Evolutionary conservation across 164 flowering plant species (phyloP).

Genomic region (Macadamia tetraphylla): DNA sequence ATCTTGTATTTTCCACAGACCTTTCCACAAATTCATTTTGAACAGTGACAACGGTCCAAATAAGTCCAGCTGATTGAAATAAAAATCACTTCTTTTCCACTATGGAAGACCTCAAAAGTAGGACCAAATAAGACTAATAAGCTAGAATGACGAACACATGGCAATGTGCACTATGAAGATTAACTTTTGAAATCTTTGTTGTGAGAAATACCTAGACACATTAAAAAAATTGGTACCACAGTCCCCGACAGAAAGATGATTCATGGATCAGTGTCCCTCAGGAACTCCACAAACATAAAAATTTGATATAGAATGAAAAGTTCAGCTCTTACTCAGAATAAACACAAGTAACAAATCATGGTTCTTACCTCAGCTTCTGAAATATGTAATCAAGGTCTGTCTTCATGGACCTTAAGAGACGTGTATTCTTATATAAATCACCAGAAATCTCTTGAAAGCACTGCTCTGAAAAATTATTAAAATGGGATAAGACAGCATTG

Average conservation of each 20-base stretch:
- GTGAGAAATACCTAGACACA: background rate
- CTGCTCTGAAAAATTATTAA: conserved; percentile 75
- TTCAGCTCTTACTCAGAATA: background rate
- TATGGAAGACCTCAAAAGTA: too few species aligned
- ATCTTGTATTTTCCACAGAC: too few species aligned
- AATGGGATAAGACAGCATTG: conserved; percentile 92
- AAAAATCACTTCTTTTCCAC: too few species aligned
- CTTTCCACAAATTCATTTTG: too few species aligned
- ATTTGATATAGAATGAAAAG: background rate
- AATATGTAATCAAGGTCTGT: conserved; percentile 87
- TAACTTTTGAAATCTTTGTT: background rate
- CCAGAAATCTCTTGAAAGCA: conserved; percentile 65
- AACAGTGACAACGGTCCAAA: too few species aligned
- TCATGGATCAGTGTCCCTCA: background rate
- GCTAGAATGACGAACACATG: too few species aligned
- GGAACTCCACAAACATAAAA: too few species aligned
- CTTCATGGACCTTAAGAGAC: conserved; percentile 78
- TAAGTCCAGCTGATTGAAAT: too few species aligned
- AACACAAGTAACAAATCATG: background rate
- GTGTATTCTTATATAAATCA: conserved; percentile 63
- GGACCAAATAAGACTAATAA: too few species aligned
- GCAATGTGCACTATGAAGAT: background rate
- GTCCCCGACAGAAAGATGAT: background rate
- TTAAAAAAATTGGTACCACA: background rate
- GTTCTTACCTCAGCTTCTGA: conserved; percentile 71